Evolutionary conservation across 2,329 filamentous ascomycete species (phyloP).

Genomic region (Fusarium sp.): DNA sequence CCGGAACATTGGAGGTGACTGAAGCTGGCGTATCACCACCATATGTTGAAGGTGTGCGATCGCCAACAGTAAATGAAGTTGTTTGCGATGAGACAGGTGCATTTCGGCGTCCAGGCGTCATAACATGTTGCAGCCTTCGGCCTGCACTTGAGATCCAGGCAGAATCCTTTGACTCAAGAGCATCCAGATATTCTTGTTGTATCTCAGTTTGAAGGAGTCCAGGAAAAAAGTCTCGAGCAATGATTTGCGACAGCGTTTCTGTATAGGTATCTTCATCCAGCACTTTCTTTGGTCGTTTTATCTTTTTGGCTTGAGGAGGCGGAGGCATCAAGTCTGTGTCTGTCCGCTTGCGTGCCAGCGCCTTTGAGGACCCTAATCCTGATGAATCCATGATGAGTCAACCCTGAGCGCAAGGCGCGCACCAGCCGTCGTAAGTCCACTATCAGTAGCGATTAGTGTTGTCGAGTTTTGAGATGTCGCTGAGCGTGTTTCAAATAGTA

Average conservation of each 20-base stretch:
- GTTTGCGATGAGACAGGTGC: constrained; percentile 37
- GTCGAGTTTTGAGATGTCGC: not conserved
- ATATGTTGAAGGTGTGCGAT: constrained; percentile 74
- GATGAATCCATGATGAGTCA: constrained; percentile 53
- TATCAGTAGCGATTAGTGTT: not conserved
- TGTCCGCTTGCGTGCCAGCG: constrained; percentile 76
- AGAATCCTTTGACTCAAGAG: constrained; percentile 85
- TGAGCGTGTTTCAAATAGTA: not conserved
- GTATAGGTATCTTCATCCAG: constrained; percentile 96
- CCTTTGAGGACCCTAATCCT: constrained; percentile 58
- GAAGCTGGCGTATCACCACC: constrained; percentile 80
- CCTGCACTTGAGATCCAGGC: constrained; percentile 89
- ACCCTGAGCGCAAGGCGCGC: not conserved
- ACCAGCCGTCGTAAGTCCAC: not conserved
- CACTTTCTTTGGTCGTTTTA: constrained; percentile 88
- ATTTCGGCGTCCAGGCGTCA: constrained; percentile 76
- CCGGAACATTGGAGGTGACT: constrained; percentile 56
- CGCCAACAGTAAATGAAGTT: constrained; percentile 48
- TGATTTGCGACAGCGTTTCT: constrained; percentile 90
- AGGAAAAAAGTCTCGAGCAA: constrained; percentile 96
- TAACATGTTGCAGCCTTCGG: constrained; percentile 77
- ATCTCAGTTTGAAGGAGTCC: constrained; percentile 87
- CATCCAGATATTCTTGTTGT: constrained; percentile 92
- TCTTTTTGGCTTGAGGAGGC: constrained; percentile 85
- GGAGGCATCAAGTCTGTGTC: constrained; percentile 84